phyloP scores from a whole-genome alignment of 1,284 basidiomycete genomes.

The Pterula multifida region DNA sequence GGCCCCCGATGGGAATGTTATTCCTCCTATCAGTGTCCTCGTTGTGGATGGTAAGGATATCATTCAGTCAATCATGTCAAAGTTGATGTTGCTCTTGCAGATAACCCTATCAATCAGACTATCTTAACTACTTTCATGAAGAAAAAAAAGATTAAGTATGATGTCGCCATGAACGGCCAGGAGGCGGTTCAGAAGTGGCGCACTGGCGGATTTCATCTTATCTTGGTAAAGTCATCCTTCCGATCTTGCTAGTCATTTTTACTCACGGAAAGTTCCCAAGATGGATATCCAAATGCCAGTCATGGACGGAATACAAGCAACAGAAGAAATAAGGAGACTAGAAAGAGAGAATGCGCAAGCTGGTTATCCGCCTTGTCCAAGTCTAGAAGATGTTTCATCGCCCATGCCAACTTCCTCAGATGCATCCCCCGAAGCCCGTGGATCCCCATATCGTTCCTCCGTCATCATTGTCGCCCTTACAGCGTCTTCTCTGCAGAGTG shows the following conservation, averaged over 20 bases:
- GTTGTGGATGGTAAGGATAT: conserved; percentile 79
- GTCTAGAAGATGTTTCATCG: conserved; percentile 35
- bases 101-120: conserved; percentile 98
- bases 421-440: conserved; percentile 29
- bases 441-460: conserved; percentile 75
- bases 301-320: conserved; percentile 97
- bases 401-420: conserved; percentile 21
- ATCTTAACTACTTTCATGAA: conserved; percentile 94
- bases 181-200: conserved; percentile 97
- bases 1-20: conserved; percentile 32
- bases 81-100: conserved; percentile 28
- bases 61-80: conserved; percentile 5
- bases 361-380: conserved; percentile 63
- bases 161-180: conserved; percentile 88
- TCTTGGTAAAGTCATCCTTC: conserved; percentile 46
- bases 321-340: conserved; percentile 86
- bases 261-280: conserved; percentile 27
- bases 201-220: conserved; percentile 89
- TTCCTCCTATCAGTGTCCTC: conserved; percentile 90
- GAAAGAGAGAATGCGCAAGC: conserved; percentile 64
- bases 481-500: conserved; percentile 84
- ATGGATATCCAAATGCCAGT: conserved; percentile 99
- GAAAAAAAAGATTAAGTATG: conserved; percentile 93
- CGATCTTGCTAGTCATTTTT: background rate
- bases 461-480: conserved; percentile 99